Evolutionary conservation across 352 stramenopile genomes (phyloP).

Genomic region (Globisporangium spiculum): DNA sequence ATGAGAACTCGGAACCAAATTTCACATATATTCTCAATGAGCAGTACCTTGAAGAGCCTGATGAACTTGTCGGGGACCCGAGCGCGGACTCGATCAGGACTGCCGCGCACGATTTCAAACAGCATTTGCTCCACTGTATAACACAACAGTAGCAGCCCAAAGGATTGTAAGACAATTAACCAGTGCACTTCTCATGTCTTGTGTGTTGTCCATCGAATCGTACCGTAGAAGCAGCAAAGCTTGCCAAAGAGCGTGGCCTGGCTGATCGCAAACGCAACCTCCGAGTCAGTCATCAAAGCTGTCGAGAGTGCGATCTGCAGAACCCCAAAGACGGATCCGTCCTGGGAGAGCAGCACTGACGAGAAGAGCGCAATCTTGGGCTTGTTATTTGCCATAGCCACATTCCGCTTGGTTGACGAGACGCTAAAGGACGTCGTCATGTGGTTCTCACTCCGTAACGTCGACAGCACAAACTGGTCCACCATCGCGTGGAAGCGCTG

Average conservation of each 20-base stretch:
- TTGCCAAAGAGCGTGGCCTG: constrained; percentile 29
- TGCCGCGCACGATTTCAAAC: constrained; percentile 56
- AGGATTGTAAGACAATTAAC: background rate
- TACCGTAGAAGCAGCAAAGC: constrained; percentile 48
- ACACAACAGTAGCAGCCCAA: background rate
- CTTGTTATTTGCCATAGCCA: constrained; percentile 6
- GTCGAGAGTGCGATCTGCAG: constrained; percentile 46
- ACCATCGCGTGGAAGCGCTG: constrained; percentile 60
- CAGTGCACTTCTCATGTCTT: background rate
- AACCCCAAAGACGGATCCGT: constrained; percentile 48
- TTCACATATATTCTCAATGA: background rate
- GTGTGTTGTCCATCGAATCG: background rate
- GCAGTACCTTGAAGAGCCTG: constrained; percentile 55
- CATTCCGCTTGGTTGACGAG: background rate
- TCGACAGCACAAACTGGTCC: constrained; percentile 48
- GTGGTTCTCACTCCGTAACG: constrained; percentile 6
- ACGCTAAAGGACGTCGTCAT: background rate
- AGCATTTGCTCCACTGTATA: constrained; percentile 58
- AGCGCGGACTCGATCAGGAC: constrained; percentile 41
- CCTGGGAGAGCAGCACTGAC: constrained; percentile 33
- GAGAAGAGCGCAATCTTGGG: constrained; percentile 38
- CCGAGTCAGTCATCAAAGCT: constrained; percentile 12
- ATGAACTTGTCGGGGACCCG: constrained; percentile 46
- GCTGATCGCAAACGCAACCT: background rate
- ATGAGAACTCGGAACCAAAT: background rate